Base-by-base conservation (phyloP, 345 rosid species). In the Hevea brasiliensis region DNA sequence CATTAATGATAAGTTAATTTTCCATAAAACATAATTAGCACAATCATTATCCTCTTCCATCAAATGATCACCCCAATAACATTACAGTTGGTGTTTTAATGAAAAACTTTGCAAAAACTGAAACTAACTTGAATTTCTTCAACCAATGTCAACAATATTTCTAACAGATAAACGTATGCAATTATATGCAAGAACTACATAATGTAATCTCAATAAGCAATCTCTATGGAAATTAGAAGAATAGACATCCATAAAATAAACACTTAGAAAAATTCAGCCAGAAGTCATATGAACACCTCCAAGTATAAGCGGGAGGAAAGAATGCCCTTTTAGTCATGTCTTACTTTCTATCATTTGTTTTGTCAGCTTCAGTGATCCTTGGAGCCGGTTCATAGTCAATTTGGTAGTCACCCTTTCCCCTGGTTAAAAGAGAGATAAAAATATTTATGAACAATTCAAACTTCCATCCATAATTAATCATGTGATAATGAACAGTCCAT, bases 351-450 rank as follows among this genome's bases (percentile, higher is more conserved):
- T 92, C 97, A 74, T 91, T 92, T 14, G 63, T 76, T 85, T 91
- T 86, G 87, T 95, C 96, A 64, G 97, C 98, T 82, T 95, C 97
- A 1, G 96, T 91, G 77, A 89, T 78, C 75, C 98, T 85, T 17
- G 98, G 93, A 81, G 99, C 97, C 51, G 99, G 99, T 53, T 77
- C 84, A 62, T 92, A 92, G 72, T 91, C 97, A 79, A 95, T 91
- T 65, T 92, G 99, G 80, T 91, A 92, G 75, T 91, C 96, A 69
- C 96, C 99, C 81, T 95, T 88, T 65, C 90, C 92, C 83, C 97
- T 91, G 85, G 64, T 82, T 48, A 72, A 85, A 32, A 67, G 78
- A 63, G 41, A 7, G 61, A 64, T 23, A 73, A 63, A 17, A 76
- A 67, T 70, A 76, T 61, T 44, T 14, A 27, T 23, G 17, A 57